These are phyloP conservation scores for Phaeotremella skinneri DNA, from an alignment of 768 basidiomycete genomes.

Conservation along the genomic window DNA sequence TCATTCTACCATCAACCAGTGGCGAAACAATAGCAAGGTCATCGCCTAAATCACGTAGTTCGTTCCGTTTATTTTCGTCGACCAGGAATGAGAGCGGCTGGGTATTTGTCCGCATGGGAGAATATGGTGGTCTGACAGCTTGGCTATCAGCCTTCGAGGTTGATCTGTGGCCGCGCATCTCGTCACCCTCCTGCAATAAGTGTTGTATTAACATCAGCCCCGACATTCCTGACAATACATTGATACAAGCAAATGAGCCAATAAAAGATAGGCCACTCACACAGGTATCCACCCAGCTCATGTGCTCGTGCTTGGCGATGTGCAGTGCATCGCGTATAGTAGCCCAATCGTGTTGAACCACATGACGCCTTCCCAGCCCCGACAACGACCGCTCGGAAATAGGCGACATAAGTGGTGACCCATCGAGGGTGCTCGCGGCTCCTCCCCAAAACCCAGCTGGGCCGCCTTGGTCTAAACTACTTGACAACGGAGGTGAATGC, in stretches of 20 bases:
- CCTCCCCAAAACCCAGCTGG: slow-evolving; percentile 1
- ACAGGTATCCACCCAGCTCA: slow-evolving; percentile 72
- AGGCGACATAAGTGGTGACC: slow-evolving; percentile 8
- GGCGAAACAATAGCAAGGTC: slow-evolving; percentile 65
- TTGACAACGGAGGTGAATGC: slow-evolving; percentile 1
- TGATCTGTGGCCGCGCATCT: slow-evolving; percentile 3
- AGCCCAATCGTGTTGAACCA: slow-evolving; percentile 53
- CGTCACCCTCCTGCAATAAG: slow-evolving; percentile 9
- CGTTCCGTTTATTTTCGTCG: slow-evolving; percentile 26
- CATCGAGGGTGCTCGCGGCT: slow-evolving; percentile 1
- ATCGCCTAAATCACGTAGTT: slow-evolving; percentile 49
- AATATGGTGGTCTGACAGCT: neutral
- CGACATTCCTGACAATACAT: too few species aligned
- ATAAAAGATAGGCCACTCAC: slow-evolving; percentile 42
- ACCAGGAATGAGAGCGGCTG: slow-evolving; percentile 20
- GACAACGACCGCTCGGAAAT: slow-evolving; percentile 13
- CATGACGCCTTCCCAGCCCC: slow-evolving; percentile 53
- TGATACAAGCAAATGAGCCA: too few species aligned
- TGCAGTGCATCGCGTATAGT: slow-evolving; percentile 57
- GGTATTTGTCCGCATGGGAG: neutral
- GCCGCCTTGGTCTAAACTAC: neutral
- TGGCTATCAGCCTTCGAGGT: slow-evolving; percentile 12
- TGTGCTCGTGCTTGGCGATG: slow-evolving; percentile 67
- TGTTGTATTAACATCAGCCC: too few species aligned
- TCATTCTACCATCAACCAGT: slow-evolving; percentile 65